These are phyloP conservation scores for Corylus avellana DNA, from an alignment of 306 rosid species.

Conservation along the genomic window DNA sequence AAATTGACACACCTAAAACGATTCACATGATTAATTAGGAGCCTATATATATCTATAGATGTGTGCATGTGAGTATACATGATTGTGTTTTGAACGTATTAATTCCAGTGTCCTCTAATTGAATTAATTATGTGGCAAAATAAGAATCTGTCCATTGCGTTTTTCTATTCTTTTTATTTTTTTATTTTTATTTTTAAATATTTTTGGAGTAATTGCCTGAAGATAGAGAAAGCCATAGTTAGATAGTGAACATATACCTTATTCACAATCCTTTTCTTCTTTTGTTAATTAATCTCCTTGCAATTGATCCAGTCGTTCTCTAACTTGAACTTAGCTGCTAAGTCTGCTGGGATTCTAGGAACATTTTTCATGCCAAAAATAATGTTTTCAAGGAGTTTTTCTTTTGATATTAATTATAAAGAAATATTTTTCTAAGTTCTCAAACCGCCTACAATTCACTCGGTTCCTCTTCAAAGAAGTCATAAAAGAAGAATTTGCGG, in stretches of 20 bases:
- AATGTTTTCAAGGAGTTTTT: neutral
- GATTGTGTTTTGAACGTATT: neutral
- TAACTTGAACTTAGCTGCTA: neutral
- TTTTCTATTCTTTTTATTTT: neutral
- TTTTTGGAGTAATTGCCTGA: too few relatives aligned
- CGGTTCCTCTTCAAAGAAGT: neutral
- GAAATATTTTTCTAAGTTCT: neutral
- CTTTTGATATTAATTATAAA: neutral
- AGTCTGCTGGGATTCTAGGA: neutral
- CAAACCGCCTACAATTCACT: too few relatives aligned
- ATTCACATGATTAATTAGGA: too few relatives aligned
- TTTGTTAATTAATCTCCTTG: neutral
- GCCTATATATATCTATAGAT: neutral
- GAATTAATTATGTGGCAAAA: neutral
- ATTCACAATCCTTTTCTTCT: neutral
- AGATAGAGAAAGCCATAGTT: neutral
- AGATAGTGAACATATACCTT: neutral
- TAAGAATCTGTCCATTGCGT: neutral
- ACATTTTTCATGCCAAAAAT: neutral
- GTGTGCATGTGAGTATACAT: conserved; percentile 4
- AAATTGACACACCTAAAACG: too few relatives aligned
- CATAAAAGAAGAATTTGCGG: neutral
- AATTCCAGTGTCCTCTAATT: neutral
- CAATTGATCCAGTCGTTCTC: neutral
- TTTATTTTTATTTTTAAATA: neutral